Conservation (phyloP, 352 stramenopile species). For the Pythium sp. region DNA sequence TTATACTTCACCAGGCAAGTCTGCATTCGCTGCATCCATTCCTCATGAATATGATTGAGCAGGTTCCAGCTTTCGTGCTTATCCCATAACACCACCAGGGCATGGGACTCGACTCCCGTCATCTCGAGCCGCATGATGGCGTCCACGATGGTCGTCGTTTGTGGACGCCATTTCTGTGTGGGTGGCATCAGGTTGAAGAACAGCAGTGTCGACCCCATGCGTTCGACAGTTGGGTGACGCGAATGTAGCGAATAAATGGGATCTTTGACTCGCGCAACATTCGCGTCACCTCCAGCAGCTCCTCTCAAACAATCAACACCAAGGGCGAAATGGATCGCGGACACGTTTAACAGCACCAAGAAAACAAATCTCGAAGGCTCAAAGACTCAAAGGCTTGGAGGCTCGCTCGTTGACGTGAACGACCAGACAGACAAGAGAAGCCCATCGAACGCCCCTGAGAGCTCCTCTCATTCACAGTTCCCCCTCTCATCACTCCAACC, state of each 20-base stretch:
- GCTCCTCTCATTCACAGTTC: background rate
- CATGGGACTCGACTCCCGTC: background rate
- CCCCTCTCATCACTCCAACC: background rate
- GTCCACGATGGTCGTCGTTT: background rate
- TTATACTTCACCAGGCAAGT: no score
- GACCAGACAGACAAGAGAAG: conserved; percentile 2
- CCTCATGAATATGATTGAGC: background rate
- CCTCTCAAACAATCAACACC: conserved; percentile 3
- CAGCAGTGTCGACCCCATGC: background rate
- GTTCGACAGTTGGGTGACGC: background rate
- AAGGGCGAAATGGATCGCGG: conserved; percentile 6
- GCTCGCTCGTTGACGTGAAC: background rate
- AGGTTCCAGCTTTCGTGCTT: background rate
- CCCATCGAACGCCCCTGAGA: background rate
- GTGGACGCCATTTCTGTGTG: background rate
- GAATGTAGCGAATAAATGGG: background rate
- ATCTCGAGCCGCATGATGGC: background rate
- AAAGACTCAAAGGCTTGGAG: no score
- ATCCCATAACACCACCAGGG: background rate
- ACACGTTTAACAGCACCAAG: background rate
- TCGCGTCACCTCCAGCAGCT: conserved; percentile 10
- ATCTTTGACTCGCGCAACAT: conserved; percentile 6
- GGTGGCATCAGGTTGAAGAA: conserved; percentile 10
- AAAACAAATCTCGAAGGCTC: conserved; percentile 2
- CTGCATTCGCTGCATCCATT: background rate